phyloP scores from a whole-genome alignment of 139 green algal species.

The Micromonas pusilla region DNA sequence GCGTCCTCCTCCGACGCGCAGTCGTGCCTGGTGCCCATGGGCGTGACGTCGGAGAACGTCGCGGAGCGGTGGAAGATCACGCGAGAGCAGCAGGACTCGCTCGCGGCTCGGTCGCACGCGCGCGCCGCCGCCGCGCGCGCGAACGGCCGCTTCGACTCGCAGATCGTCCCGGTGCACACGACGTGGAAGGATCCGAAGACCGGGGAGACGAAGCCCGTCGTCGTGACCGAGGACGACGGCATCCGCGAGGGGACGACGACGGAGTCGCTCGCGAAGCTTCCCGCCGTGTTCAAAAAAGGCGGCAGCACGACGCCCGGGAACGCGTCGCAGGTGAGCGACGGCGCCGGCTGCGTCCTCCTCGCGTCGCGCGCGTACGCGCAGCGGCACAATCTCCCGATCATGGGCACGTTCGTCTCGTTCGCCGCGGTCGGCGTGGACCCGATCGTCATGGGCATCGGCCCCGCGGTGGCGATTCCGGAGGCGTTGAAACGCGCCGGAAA shows the following conservation, averaged over 20 bases:
- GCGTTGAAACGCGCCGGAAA: slow-evolving; percentile 58
- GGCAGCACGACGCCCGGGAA: slow-evolving; percentile 87
- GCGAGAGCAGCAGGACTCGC: slow-evolving; percentile 65
- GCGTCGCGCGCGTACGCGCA: slow-evolving; percentile 86
- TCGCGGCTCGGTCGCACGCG: slow-evolving; percentile 60
- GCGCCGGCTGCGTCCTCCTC: slow-evolving; percentile 80
- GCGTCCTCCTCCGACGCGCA: slow-evolving; percentile 56
- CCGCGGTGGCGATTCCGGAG: slow-evolving; percentile 88
- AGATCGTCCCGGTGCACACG: slow-evolving; percentile 94
- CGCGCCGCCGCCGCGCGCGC: slow-evolving; percentile 71
- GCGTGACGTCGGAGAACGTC: slow-evolving; percentile 97
- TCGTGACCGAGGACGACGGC: slow-evolving; percentile 82
- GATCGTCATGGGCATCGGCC: slow-evolving; percentile 93
- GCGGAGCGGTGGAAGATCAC: slow-evolving; percentile 70
- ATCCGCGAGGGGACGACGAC: slow-evolving; percentile 68
- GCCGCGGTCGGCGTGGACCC: slow-evolving; percentile 87
- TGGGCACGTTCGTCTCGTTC: slow-evolving; percentile 88
- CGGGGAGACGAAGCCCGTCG: slow-evolving; percentile 59
- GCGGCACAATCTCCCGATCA: slow-evolving; percentile 68
- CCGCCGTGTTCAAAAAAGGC: slow-evolving; percentile 85
- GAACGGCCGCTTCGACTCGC: slow-evolving; percentile 76
- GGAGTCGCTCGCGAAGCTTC: slow-evolving; percentile 60
- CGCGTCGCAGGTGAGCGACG: slow-evolving; percentile 81
- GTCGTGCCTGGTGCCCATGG: slow-evolving; percentile 95
- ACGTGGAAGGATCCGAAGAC: slow-evolving; percentile 74